Percentiles rank a stretch among this genome's conserved stretches.
Conservation (phyloP, 2,329 filamentous ascomycete species). For the Colletotrichum sp. region DNA sequence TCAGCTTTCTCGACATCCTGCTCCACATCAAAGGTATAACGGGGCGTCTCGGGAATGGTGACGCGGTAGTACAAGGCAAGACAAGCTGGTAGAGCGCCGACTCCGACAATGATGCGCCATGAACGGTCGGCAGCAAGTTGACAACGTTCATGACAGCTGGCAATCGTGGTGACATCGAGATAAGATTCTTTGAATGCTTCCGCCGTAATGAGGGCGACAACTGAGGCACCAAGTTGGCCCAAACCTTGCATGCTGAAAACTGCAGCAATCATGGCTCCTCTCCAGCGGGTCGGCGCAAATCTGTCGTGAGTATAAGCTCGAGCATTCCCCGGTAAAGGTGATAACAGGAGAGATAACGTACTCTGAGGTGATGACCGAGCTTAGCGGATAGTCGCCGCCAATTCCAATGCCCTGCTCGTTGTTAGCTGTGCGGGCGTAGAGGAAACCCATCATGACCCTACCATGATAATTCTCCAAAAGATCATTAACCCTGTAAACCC, state of each 20-base stretch:
- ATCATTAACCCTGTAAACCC: conserved; percentile 66
- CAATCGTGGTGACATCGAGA: conserved; percentile 31
- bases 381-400: conserved; percentile 83
- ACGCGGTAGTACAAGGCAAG: conserved; percentile 86
- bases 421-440: background rate
- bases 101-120: conserved; percentile 82
- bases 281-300: conserved; percentile 81
- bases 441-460: conserved; percentile 28
- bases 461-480: conserved; percentile 80
- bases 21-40: conserved; percentile 82
- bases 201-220: conserved; percentile 74
- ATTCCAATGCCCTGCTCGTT: conserved; percentile 68
- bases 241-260: conserved; percentile 88
- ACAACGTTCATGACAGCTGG: conserved; percentile 66
- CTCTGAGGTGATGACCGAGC: conserved; percentile 82
- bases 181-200: conserved; percentile 64
- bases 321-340: background rate
- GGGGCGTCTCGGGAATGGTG: conserved; percentile 84
- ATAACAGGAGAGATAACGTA: conserved; percentile 27
- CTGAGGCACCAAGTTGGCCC: conserved; percentile 75
- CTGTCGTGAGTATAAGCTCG: conserved; percentile 34
- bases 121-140: conserved; percentile 76
- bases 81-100: conserved; percentile 78
- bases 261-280: conserved; percentile 82
- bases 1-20: conserved; percentile 78